phyloP scores from a whole-genome alignment of 2,329 filamentous ascomycete species.

The Metarhizium album region DNA sequence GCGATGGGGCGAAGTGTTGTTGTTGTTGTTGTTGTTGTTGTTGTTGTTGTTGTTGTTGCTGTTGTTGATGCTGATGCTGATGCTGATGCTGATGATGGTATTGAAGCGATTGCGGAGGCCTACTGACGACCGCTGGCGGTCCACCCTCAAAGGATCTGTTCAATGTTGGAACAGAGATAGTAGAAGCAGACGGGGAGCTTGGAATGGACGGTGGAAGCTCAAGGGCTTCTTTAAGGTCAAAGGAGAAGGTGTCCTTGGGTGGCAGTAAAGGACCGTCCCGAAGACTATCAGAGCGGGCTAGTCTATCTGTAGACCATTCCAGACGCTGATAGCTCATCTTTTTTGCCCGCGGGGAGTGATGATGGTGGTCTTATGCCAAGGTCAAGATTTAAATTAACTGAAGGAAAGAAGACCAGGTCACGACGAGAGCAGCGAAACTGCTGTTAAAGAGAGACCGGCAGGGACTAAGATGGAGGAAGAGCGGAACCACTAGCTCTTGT shows the following conservation, averaged over 20 bases:
- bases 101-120: not conserved
- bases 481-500: not conserved
- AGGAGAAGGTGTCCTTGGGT: conserved; percentile 3
- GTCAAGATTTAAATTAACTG: not conserved
- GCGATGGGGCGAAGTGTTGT: not conserved
- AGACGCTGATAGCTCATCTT: conserved; percentile 5
- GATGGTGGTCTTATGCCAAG: not conserved
- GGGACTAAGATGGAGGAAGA: not conserved
- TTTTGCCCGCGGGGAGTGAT: not conserved
- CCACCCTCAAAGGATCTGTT: conserved; percentile 3
- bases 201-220: conserved; percentile 4
- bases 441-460: not conserved
- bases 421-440: not conserved
- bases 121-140: not conserved
- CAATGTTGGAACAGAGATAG: conserved; percentile 1
- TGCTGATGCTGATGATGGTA: not conserved
- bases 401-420: not conserved
- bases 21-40: not conserved
- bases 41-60: not conserved
- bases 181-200: conserved; percentile 5
- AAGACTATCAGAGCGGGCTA: not conserved
- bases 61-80: not conserved
- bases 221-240: conserved; percentile 9
- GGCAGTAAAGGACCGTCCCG: conserved; percentile 1
- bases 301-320: conserved; percentile 1